These are phyloP conservation scores for Cladosporium oxysporum DNA, from an alignment of 2,329 filamentous ascomycete species.

Conservation along the genomic window DNA sequence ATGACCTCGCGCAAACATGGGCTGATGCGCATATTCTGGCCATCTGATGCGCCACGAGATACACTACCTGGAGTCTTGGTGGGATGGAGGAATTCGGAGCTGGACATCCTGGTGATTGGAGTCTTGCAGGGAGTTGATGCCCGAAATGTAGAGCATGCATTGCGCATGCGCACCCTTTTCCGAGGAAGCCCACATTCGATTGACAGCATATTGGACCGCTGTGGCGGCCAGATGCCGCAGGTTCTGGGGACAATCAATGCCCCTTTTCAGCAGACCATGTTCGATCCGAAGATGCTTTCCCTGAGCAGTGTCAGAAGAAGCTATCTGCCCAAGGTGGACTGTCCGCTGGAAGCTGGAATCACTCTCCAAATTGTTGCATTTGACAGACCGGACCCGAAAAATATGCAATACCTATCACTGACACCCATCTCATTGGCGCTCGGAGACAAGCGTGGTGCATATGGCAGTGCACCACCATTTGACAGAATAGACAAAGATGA, in stretches of 20 bases:
- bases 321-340: conserved; percentile 71
- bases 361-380: conserved; percentile 88
- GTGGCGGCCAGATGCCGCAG: conserved; percentile 78
- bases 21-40: conserved; percentile 98
- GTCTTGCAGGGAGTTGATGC: conserved; percentile 89
- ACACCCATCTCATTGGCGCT: conserved; percentile 85
- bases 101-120: conserved; percentile 87
- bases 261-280: conserved; percentile 46
- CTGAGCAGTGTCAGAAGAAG: conserved; percentile 55
- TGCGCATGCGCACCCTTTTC: conserved; percentile 80
- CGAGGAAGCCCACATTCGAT: conserved; percentile 79
- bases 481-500: conserved; percentile 71
- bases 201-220: conserved; percentile 78
- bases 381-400: conserved; percentile 76
- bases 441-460: conserved; percentile 63
- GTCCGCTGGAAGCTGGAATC: conserved; percentile 62
- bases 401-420: conserved; percentile 96
- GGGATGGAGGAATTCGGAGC: conserved; percentile 90
- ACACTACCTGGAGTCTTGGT: conserved; percentile 81
- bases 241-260: conserved; percentile 83
- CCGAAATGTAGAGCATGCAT: conserved; percentile 80
- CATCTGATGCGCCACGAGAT: conserved; percentile 72
- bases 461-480: conserved; percentile 41
- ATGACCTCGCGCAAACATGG: conserved; percentile 70
- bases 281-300: conserved; percentile 71